Base-by-base conservation (phyloP, 306 rosid species). In the Mucuna pruriens region DNA sequence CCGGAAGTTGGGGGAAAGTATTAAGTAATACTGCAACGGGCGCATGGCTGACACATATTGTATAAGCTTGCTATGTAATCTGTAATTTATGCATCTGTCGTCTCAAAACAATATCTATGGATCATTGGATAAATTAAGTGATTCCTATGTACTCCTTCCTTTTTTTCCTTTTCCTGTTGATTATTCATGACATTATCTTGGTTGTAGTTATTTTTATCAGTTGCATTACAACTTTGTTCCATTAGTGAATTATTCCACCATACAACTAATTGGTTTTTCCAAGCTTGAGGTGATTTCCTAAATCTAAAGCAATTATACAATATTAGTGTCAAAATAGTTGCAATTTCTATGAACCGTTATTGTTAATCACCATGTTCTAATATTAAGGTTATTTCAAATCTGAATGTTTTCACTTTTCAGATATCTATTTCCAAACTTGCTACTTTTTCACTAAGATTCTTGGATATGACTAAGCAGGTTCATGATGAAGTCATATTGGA, bases 401-500 rank as follows among this genome's bases (percentile, higher is more conserved):
- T 31, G 64, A 51, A 49, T 49, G 57, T n/a, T 16, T n/a, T n/a
- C n/a, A n/a, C n/a, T n/a, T n/a, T 75, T 52, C 15, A 20, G 38
- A 49, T 16, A 33, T 76, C 42, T 11, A 23, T 51, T 68, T 38
- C 74, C 17, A 22, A 31, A 42, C 54, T 72, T 67, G 39, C 15
- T 71, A 71, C 26, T 20, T 62, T 76, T 22, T 77, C 12, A 38
- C 63, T 68, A 76, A 66, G 42, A 48, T 76, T 82, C 68, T 42
- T 84, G 54, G 55, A 77, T 40, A 20, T 82, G 22, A 16, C 68
- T 78, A 79, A 62, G 17, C 88, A 94, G 98, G 97, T 94, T 81
- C 98, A 92, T 58, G 98, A 94, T 82, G 97, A 94, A 88, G 96
- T 92, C 71, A 94, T 94, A 78, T 85, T 94, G 87, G 98, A 94